Evolutionary conservation across 352 stramenopile genomes (phyloP).

Genomic region (Globisporangium viniferum): DNA sequence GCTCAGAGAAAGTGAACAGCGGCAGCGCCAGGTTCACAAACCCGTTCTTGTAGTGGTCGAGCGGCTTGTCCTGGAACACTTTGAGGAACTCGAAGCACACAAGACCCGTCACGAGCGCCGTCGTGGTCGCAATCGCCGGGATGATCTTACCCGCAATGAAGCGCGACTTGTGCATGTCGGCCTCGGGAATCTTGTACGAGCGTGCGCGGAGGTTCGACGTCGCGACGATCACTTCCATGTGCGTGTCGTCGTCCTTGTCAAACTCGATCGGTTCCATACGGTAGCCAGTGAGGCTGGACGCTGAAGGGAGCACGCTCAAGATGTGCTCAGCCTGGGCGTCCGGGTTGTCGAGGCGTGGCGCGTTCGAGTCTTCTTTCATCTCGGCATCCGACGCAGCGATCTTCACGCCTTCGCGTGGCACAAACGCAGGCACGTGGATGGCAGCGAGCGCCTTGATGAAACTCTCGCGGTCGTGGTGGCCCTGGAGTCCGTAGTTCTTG

Average conservation of each 20-base stretch:
- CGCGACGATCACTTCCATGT: conserved; percentile 97
- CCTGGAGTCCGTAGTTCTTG: conserved; percentile 92
- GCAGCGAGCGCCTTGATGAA: conserved; percentile 79
- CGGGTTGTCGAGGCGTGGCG: conserved; percentile 53
- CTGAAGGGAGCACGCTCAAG: conserved; percentile 80
- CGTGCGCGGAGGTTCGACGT: conserved; percentile 96
- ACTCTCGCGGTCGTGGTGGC: conserved; percentile 39
- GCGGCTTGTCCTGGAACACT: conserved; percentile 82
- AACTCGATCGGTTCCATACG: conserved; percentile 96
- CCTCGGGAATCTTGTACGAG: conserved; percentile 98
- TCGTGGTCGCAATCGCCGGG: conserved; percentile 99
- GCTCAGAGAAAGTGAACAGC: conserved; percentile 98
- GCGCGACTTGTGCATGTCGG: conserved; percentile 96
- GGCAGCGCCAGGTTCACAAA: conserved; percentile 98
- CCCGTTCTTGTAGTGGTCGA: conserved; percentile 97
- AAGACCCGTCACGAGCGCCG: conserved; percentile 97
- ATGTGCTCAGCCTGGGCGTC: conserved; percentile 78
- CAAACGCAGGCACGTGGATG: conserved; percentile 93
- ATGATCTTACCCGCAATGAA: conserved; percentile 99
- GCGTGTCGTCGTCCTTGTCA: conserved; percentile 98
- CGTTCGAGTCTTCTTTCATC: conserved; percentile 80
- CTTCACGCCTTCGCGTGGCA: conserved; percentile 94
- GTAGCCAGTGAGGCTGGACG: conserved; percentile 82
- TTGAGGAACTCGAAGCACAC: conserved; percentile 99
- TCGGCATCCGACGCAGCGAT: conserved; percentile 98